A percentile compares a stretch with the other conserved stretches of the same genome.
Conservation (phyloP, 2,329 filamentous ascomycete genomes). For the Colletotrichum liaoningense region DNA sequence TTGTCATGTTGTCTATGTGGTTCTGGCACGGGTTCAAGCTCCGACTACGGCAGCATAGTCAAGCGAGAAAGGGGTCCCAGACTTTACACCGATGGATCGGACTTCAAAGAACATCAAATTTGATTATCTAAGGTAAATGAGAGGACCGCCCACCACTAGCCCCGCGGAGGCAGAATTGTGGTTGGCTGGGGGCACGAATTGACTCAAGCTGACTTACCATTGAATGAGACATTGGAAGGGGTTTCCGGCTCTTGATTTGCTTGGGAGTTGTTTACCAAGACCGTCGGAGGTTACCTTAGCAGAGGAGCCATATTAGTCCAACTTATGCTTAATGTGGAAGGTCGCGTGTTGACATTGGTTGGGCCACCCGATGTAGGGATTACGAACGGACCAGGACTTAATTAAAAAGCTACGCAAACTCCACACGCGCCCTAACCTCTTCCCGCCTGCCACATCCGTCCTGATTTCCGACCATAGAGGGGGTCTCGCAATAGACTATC, state of each 20-base stretch:
- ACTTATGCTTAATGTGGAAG: conserved; percentile 35
- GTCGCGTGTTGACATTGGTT: conserved; percentile 19
- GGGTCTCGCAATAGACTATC: conserved; percentile 18
- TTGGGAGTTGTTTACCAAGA: not conserved
- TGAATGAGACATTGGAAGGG: not conserved
- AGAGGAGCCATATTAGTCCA: conserved; percentile 10
- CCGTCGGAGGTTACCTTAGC: conserved; percentile 6
- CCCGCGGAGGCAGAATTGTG: not conserved
- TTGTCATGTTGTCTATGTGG: not conserved
- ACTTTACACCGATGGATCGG: not conserved
- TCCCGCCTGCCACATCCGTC: conserved; percentile 29
- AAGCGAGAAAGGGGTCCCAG: conserved; percentile 1
- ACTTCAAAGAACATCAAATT: not conserved
- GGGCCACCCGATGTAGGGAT: not conserved
- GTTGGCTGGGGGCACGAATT: not conserved
- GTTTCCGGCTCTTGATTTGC: not conserved
- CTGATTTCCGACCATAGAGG: conserved; percentile 12
- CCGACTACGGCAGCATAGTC: not conserved
- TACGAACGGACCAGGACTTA: not conserved
- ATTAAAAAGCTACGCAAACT: conserved; percentile 11
- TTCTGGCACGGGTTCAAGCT: not conserved
- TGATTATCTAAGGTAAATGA: not conserved
- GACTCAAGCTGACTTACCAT: not conserved
- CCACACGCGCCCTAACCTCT: conserved; percentile 14
- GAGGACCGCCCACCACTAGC: not conserved